These are phyloP conservation scores for Auriscalpium microsporum DNA, from an alignment of 768 basidiomycete species.

Conservation along the genomic window DNA sequence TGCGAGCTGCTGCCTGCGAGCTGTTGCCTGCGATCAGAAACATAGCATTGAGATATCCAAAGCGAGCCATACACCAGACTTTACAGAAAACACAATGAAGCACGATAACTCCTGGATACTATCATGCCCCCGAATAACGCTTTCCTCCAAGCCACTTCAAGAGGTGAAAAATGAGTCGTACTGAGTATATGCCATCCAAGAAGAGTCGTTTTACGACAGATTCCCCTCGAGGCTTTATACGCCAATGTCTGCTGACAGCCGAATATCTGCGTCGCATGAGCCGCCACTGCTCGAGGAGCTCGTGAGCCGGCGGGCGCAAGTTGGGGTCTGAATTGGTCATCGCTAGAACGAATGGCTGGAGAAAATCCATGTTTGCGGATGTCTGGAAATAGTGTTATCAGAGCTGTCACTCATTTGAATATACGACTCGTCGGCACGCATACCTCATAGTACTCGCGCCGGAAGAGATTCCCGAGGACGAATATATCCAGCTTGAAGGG, in stretches of 20 bases:
- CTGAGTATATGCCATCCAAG: not conserved
- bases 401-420: too few relatives aligned
- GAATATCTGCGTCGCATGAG: not conserved
- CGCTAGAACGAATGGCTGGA: not conserved
- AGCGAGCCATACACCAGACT: too few relatives aligned
- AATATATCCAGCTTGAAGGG: slow-evolving; percentile 3
- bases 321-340: not conserved
- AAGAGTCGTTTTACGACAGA: not conserved
- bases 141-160: not conserved
- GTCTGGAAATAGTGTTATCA: too few relatives aligned
- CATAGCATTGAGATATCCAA: too few relatives aligned
- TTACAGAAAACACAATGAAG: not conserved
- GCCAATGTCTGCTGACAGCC: not conserved
- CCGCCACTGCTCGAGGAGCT: not conserved
- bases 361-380: not conserved
- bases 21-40: too few relatives aligned
- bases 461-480: slow-evolving; percentile 2
- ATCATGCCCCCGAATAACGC: not conserved
- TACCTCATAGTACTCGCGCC: not conserved
- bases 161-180: not conserved
- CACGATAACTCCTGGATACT: too few relatives aligned
- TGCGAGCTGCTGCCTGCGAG: too few relatives aligned
- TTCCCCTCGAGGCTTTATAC: not conserved
- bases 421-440: too few relatives aligned
- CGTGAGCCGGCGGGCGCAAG: not conserved